Base-by-base conservation (phyloP, 1,284 basidiomycete species). In the Trichosporon ovoides region DNA sequence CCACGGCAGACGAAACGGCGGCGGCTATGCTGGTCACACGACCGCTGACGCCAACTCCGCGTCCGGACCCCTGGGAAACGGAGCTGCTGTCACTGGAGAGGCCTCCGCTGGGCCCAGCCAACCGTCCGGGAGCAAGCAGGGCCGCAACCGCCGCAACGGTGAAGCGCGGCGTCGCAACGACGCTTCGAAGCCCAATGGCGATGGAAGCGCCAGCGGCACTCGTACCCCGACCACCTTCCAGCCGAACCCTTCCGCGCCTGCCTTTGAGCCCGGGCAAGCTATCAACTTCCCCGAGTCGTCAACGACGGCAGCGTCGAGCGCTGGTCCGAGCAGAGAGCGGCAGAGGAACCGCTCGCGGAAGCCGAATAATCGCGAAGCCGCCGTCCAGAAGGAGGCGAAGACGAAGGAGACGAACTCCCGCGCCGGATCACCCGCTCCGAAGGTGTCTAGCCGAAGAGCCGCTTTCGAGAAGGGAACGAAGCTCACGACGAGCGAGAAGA, bases 381-480 rank as follows among this genome's bases (percentile, higher is more conserved):
- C 37, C 9, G 33, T 28, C 22, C 43, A 20, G 38, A 22, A 52
- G 11, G 33, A 52, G 19, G 31, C 34, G 2, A 43, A 31, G n/a
- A 12, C n/a, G 7, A 38, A 34, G 28, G 34, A 51, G 7, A 18
- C 20, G 10, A 22, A 43, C 33, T 4, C 28, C 28, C 16, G 31
- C 5, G 22, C 22, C 14, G 43, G 36, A 18, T 28, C 54, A 7
- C 38, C 50, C 6, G 37, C 52, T 18, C 38, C 49, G 5, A 64
- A 54, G 55, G 28, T 58, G 24, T 57, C 59, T 18, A 54, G 56
- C 33, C 62, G 71, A 5, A 66, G 70, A 38, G 72, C 73, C 1
- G 73, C 73, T 0, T 75, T 75, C 37, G 68, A 72, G 19, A 64
- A 66, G 52, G 61, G 61, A 3, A 38, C 61, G 33, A 60, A 60